Evolutionary conservation across 306 rosid species (phyloP).

Genomic region (Cucumis hystrix): DNA sequence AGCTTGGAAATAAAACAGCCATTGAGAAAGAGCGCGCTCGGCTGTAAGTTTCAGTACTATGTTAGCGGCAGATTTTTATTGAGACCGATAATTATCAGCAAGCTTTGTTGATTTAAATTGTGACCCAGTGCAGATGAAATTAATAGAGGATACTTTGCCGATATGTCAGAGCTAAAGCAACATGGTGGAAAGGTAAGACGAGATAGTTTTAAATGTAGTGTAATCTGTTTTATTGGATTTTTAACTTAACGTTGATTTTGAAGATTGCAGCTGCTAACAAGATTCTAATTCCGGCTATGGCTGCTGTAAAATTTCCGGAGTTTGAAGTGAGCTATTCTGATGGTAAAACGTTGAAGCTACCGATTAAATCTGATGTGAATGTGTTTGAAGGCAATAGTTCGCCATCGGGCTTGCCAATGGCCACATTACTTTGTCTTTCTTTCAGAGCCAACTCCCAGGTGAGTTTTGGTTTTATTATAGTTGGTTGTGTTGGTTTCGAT

Average conservation of each 20-base stretch:
- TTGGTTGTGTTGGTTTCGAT: neutral
- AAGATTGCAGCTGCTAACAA: conserved; percentile 65
- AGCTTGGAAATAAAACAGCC: conserved; percentile 57
- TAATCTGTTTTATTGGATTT: neutral
- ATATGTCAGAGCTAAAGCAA: conserved; percentile 49
- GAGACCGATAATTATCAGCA: conserved; percentile 4
- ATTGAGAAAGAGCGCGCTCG: conserved; percentile 75
- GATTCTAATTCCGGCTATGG: conserved; percentile 52
- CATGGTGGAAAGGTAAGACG: conserved; percentile 75
- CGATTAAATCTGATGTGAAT: conserved; percentile 24
- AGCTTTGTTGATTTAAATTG: conserved; percentile 19
- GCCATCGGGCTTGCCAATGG: conserved; percentile 30
- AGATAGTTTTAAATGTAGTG: neutral
- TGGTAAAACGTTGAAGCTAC: conserved; percentile 57
- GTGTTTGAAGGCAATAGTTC: conserved; percentile 21
- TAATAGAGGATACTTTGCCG: conserved; percentile 77
- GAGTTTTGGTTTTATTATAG: neutral
- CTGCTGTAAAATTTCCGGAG: conserved; percentile 64
- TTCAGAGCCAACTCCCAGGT: conserved; percentile 87
- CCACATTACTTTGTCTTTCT: conserved; percentile 59
- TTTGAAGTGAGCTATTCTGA: conserved; percentile 45
- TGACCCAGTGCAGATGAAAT: conserved; percentile 77
- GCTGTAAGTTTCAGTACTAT: conserved; percentile 40
- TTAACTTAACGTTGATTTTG: conserved; percentile 3
- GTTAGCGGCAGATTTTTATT: neutral